phyloP scores from a whole-genome alignment of 1,284 basidiomycete species.

The Fomitopsis betulina region DNA sequence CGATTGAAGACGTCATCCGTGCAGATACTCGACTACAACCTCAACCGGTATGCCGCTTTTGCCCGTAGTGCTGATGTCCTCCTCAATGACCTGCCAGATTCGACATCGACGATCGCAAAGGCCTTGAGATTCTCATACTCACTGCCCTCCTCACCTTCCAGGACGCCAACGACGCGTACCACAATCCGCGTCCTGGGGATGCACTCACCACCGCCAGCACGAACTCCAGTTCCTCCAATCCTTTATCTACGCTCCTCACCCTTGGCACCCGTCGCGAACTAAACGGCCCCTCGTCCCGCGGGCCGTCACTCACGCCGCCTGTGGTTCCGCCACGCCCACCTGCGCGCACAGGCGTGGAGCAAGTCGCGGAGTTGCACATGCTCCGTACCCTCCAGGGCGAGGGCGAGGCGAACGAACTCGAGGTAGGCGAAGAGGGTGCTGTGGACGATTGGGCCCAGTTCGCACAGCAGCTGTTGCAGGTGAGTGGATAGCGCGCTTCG shows the following conservation, averaged over 20 bases:
- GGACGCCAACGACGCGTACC: constrained; percentile 61
- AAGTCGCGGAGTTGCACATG: constrained; percentile 64
- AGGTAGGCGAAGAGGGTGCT: constrained; percentile 60
- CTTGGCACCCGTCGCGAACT: constrained; percentile 2
- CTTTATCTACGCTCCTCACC: constrained; percentile 12
- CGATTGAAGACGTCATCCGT: constrained; percentile 60
- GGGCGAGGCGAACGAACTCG: constrained; percentile 71
- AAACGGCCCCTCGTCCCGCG: constrained; percentile 5
- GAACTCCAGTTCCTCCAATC: constrained; percentile 7
- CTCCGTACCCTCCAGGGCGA: constrained; percentile 32
- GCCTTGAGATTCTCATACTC: constrained; percentile 76
- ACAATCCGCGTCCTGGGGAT: constrained; percentile 29
- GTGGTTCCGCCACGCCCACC: constrained; percentile 55
- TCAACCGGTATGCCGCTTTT: constrained; percentile 51
- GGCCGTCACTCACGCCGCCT: constrained; percentile 25
- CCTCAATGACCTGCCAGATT: constrained; percentile 71
- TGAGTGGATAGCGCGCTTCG: constrained; percentile 21
- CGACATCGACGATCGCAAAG: constrained; percentile 78
- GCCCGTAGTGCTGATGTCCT: too few relatives aligned
- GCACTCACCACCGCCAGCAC: constrained; percentile 7
- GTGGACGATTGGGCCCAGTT: constrained; percentile 67
- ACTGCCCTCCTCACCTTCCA: constrained; percentile 73
- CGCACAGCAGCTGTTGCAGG: constrained; percentile 60
- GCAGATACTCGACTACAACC: constrained; percentile 85
- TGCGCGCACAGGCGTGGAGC: constrained; percentile 57